Conservation (phyloP, 2,329 filamentous ascomycete species). For the Dothiorella sarmentorum region DNA sequence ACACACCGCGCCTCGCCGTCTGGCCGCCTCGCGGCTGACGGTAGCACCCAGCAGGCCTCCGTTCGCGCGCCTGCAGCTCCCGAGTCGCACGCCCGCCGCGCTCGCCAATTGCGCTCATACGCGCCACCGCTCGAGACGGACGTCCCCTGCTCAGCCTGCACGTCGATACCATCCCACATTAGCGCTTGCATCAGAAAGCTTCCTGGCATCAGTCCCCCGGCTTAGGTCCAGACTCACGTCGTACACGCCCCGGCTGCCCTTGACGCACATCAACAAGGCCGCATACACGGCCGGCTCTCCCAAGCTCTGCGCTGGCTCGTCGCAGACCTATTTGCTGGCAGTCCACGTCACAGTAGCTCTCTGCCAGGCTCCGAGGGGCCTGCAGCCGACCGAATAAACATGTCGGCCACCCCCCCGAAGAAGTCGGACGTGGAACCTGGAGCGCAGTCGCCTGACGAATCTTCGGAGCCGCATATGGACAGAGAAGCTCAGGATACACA, state of each 20-base stretch:
- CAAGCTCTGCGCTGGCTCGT: slow-evolving; percentile 18
- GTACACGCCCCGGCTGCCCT: slow-evolving; percentile 20
- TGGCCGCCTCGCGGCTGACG: slow-evolving; percentile 16
- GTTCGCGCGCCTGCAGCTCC: slow-evolving; percentile 17
- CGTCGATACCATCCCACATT: slow-evolving; percentile 17
- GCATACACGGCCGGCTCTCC: slow-evolving; percentile 30
- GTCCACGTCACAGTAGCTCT: slow-evolving; percentile 30
- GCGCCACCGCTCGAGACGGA: slow-evolving; percentile 15
- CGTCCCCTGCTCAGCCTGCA: slow-evolving; percentile 16
- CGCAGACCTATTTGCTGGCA: slow-evolving; percentile 20
- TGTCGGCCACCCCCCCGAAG: slow-evolving; percentile 92
- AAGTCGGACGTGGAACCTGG: slow-evolving; percentile 83
- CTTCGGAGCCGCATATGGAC: slow-evolving; percentile 82
- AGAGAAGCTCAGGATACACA: slow-evolving; percentile 74
- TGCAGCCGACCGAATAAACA: slow-evolving; percentile 69
- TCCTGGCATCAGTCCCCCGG: slow-evolving; percentile 15
- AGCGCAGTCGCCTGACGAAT: slow-evolving; percentile 86
- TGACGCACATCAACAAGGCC: slow-evolving; percentile 23
- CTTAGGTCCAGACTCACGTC: slow-evolving; percentile 17
- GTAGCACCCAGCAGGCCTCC: slow-evolving; percentile 13
- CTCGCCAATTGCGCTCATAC: slow-evolving; percentile 18
- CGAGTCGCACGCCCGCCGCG: slow-evolving; percentile 16
- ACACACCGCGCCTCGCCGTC: slow-evolving; percentile 3
- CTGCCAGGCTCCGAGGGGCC: slow-evolving; percentile 38
- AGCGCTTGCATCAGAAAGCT: slow-evolving; percentile 18